Evolutionary conservation across 345 rosid species (phyloP), one percentile per base, ranked within the genome.

Genomic region (Aethionema arabicum): DNA sequence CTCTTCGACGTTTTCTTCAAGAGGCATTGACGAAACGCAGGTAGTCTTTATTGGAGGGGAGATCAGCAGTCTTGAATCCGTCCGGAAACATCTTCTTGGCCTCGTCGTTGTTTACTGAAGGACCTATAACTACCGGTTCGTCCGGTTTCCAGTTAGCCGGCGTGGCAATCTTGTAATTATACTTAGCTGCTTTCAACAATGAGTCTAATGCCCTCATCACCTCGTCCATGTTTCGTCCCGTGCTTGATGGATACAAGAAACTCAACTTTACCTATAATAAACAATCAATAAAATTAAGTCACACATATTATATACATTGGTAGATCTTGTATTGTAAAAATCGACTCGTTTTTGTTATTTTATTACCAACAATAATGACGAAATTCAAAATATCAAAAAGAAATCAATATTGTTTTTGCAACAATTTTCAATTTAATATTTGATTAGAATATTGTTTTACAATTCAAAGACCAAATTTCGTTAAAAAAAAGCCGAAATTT

Each of bases 141-240:
- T 85, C 86, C 7, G 73, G 83, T 52, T 85, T 89, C 95, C 98
- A 89, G 86, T 89, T 70, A 9, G 68, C 91, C 4, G 87, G 91
- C 3, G 95, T 92, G 0, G 96, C 86, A 0, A 92, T 67, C 76
- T 78, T 87, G 82, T 81, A 76, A 54, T 80, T 72, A 73, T 80
- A 75, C 71, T 81, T 80, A 0, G 75, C 5, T 4, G 79, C 82
- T 67, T 53, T 69, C 76, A 79, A 77, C 55, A 87, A 75, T 0
- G 95, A 85, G 16, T 89, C 97, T 56, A 87, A n/a, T 30, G 75
- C 97, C 63, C 97, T 80, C 65, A 82, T 13, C 50, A 83, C 90
- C 53, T 83, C 97, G 15, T 85, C 92, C 76, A 87, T 80, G 82
- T 85, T 90, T 65, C 88, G 72, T 6, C 92, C 88, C 0, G 95